phyloP scores from a whole-genome alignment of 345 rosid species.

The Boechera retrofracta region DNA sequence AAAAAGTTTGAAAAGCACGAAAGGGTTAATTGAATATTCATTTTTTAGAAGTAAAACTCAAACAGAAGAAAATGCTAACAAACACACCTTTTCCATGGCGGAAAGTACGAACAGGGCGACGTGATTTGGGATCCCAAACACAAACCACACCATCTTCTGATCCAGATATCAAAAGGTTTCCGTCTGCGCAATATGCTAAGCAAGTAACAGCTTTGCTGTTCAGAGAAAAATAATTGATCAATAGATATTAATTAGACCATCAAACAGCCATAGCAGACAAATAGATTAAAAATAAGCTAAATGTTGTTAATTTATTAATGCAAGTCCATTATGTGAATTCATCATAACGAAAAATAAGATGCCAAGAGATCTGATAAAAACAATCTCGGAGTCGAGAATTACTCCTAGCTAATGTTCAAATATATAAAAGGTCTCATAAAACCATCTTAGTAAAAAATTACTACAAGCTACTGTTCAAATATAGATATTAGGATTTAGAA shows the following conservation, averaged over 20 bases:
- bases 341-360: background rate
- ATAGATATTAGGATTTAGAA: background rate
- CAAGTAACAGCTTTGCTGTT: slow-evolving; percentile 77
- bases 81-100: slow-evolving; percentile 67
- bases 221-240: slow-evolving; percentile 22
- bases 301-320: background rate
- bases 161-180: slow-evolving; percentile 72
- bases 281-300: background rate
- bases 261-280: background rate
- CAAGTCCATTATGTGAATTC: slow-evolving; percentile 10
- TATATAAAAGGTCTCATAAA: background rate
- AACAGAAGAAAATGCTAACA: slow-evolving; percentile 12
- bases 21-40: background rate
- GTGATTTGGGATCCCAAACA: slow-evolving; percentile 66
- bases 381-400: slow-evolving; percentile 12
- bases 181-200: slow-evolving; percentile 62
- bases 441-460: background rate
- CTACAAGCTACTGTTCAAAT: background rate
- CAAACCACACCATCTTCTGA: slow-evolving; percentile 80
- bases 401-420: slow-evolving; percentile 9
- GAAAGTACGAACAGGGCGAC: slow-evolving; percentile 57
- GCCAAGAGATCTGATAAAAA: background rate
- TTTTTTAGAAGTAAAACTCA: slow-evolving; percentile 1
- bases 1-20: slow-evolving; percentile 1
- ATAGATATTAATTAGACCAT: background rate